These are phyloP conservation scores for apple (Malus domestica) DNA, from an alignment of 306 rosid genomes.

Conservation along the genomic window DNA sequence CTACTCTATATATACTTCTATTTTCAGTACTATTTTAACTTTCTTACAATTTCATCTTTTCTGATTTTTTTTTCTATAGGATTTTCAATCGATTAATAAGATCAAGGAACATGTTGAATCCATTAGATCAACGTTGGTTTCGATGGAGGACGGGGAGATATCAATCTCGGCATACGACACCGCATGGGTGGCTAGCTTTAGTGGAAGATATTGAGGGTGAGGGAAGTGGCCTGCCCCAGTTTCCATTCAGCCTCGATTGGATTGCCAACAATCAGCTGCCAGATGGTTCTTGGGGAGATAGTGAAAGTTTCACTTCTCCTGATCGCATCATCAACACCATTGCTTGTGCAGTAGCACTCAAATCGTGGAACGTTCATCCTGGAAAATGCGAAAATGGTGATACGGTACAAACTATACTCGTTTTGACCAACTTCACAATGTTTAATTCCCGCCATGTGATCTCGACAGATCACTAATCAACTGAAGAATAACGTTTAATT, in stretches of 20 bases:
- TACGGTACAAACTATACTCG: too few relatives aligned
- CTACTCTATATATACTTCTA: too few relatives aligned
- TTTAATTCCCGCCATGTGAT: too few relatives aligned
- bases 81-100: slow-evolving; percentile 22
- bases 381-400: slow-evolving; percentile 56
- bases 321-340: slow-evolving; percentile 74
- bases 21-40: slow-evolving; percentile 10
- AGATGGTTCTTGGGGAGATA: slow-evolving; percentile 95
- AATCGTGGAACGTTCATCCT: slow-evolving; percentile 55
- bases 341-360: slow-evolving; percentile 66
- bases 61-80: neutral
- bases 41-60: neutral
- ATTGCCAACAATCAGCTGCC: slow-evolving; percentile 61
- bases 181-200: slow-evolving; percentile 76
- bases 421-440: too few relatives aligned
- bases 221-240: slow-evolving; percentile 49
- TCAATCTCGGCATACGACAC: slow-evolving; percentile 83
- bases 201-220: slow-evolving; percentile 45
- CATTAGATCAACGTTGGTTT: slow-evolving; percentile 43
- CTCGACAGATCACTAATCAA: too few relatives aligned
- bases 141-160: slow-evolving; percentile 76
- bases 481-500: too few relatives aligned
- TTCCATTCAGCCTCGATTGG: slow-evolving; percentile 70
- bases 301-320: slow-evolving; percentile 46
- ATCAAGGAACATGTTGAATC: slow-evolving; percentile 28